Evolutionary conservation across 192 early-diverging fungal species (phyloP), one percentile per base, ranked within the genome.

Genomic region (Chytriomyces sp.): DNA sequence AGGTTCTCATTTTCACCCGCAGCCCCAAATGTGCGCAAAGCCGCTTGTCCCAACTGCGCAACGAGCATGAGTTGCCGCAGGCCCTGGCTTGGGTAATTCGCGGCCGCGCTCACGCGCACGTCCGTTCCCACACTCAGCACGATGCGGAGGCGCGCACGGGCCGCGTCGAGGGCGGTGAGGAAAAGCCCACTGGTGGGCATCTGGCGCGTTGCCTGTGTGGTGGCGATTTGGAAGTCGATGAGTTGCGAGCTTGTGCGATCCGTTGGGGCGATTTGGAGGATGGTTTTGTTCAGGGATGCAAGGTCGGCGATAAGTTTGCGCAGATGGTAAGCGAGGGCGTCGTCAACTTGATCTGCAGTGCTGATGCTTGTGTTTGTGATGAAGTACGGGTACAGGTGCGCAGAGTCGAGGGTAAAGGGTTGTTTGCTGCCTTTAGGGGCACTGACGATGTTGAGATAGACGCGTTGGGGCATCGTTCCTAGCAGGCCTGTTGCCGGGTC

Each of bases 131-230:
- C 76, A 26, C 82, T 80, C 25, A 90, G 40, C 6, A 80, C 83
- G 63, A 82, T 84, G 28, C 72, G 59, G 65, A 79, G 86, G 39
- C 72, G 65, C 52, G 78, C 72, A 2, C 59, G 39, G 1, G 72
- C 52, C 34, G 75, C 65, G 66, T 89, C 83, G 49, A 90, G 78
- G 52, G 61, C 54, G 44, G 82, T 68, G 64, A 90, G 84, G 59
- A 85, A 63, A 14, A 90, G 61, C 12, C 80, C 84, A 19, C 87
- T 87, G 49, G 78, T 80, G 22, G 89, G 90, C 73, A 91, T 71
- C 34, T 78, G 58, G 37, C 59, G 59, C n/a, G 79, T 52, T 14
- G 83, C 55, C 5, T 30, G 31, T 12, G 64, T 72, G n/a, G 74
- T 56, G 10, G 19, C 32, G n/a, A 36, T 6, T 28, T 73, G 55